phyloP scores from a whole-genome alignment of 768 basidiomycete genomes.

The Mycena sanguinolenta region DNA sequence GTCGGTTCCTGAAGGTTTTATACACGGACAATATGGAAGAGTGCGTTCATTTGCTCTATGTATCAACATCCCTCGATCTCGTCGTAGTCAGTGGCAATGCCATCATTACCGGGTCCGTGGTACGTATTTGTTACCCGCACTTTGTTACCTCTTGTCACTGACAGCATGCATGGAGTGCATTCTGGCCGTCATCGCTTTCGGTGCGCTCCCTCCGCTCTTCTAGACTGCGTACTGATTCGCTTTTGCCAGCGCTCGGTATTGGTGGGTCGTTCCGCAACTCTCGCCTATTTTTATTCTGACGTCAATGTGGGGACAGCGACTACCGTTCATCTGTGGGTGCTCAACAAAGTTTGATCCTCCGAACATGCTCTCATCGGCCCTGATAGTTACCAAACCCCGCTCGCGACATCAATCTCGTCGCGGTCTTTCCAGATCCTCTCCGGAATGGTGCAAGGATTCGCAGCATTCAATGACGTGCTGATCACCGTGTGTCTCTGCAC shows the following conservation, averaged over 20 bases:
- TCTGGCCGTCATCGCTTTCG: conserved; percentile 27
- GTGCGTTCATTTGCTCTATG: conserved; percentile 6
- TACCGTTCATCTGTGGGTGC: conserved; percentile 29
- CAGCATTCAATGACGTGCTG: conserved; percentile 32
- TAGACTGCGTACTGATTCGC: not conserved
- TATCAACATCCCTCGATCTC: not conserved
- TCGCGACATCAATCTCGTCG: conserved; percentile 23
- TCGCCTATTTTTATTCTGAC: not conserved
- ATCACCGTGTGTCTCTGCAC: conserved; percentile 28
- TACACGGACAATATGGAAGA: conserved; percentile 28
- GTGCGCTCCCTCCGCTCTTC: not conserved
- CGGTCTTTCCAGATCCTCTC: conserved; percentile 31
- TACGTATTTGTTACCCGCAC: not conserved
- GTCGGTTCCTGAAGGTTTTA: conserved; percentile 12
- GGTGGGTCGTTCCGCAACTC: conserved; percentile 17
- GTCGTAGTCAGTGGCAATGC: conserved; percentile 16
- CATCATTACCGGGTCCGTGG: conserved; percentile 12
- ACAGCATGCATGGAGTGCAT: not conserved
- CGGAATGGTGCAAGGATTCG: conserved; percentile 28
- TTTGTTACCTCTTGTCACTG: no score
- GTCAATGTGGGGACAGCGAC: not conserved
- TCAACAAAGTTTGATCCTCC: not conserved
- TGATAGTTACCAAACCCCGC: conserved; percentile 21
- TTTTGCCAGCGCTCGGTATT: conserved; percentile 27
- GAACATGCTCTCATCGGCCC: not conserved